Evolutionary conservation across 768 basidiomycete genomes (phyloP), one percentile per base, ranked within the genome.

Genomic region (Hypsizygus marmoreus): DNA sequence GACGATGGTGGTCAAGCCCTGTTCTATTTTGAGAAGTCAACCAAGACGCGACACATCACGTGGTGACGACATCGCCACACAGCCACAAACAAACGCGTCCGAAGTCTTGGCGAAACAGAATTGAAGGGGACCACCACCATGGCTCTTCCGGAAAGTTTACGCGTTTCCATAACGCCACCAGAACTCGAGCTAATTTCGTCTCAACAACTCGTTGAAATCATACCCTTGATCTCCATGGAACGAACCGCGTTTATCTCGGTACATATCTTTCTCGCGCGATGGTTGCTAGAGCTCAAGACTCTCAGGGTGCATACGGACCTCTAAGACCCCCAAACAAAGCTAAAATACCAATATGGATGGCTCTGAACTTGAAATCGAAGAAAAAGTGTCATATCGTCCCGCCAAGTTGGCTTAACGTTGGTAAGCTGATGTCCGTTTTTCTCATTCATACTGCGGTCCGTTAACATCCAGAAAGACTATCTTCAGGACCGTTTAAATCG

Each of bases 331-430:
- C 95, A 4, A 78, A 81, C 46, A 88, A 88, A 64, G 77, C 86
- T 28, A 78, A 78, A 54, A 82, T 98, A n/a, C 97, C 97, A 1
- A 71, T 98, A 3, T 99, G 97, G 97, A 86, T 99, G 74, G 97
- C 95, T 0, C 72, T 90, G 2, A 92, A 95, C 60, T 72, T 98
- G 39, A 99, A 99, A 69, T 63, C 85, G 59, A 97, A 97, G 75
- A 88, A 90, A 64, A 95, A 94, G 67, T 97, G 95, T 51, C 84
- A 91, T 55, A 92, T 99, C 39, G 76, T 97, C 11, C 77, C 92
- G 1, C 97, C 97, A 3, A 75, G 79, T 23, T 99, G 97, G 97
- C 72, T 99, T 22, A 81, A 73, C 51, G 80, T 89, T 31, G 92
- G 93, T 95, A 51, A 49, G 88, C 69, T 26, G 10, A 19, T 23